A percentile compares a stretch with the other conserved stretches of the same genome.
These are phyloP conservation scores for Aphanomyces stellatus DNA, from an alignment of 352 stramenopile genomes.

Conservation along the genomic window DNA sequence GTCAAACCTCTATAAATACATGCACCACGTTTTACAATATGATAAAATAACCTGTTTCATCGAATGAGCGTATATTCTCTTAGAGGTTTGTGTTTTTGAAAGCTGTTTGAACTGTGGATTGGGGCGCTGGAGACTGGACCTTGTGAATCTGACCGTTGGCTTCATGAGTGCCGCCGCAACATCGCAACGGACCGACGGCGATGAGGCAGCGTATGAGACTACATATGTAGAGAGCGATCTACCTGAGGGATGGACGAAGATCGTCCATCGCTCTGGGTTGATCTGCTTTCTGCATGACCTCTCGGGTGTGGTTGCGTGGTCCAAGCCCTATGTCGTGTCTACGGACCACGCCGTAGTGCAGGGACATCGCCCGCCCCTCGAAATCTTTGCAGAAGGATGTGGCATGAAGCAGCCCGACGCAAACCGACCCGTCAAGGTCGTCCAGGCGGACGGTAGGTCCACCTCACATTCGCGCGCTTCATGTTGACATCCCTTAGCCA, in stretches of 20 bases:
- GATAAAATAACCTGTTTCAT: too few species aligned
- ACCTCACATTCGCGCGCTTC: not conserved
- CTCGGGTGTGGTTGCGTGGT: slow-evolving; percentile 56
- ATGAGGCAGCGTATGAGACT: not conserved
- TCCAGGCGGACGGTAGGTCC: slow-evolving; percentile 15
- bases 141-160: too few species aligned
- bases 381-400: slow-evolving; percentile 34
- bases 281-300: slow-evolving; percentile 57
- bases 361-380: slow-evolving; percentile 40
- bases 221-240: slow-evolving; percentile 22
- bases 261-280: slow-evolving; percentile 57
- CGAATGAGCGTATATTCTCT: too few species aligned
- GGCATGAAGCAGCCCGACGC: slow-evolving; percentile 1
- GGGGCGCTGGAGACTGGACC: too few species aligned
- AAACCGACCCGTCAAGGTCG: slow-evolving; percentile 20
- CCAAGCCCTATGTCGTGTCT: slow-evolving; percentile 38
- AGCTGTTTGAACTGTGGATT: too few species aligned
- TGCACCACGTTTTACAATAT: too few species aligned
- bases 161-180: too few species aligned
- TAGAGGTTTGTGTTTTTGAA: too few species aligned
- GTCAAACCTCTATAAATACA: too few species aligned
- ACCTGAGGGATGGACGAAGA: slow-evolving; percentile 48
- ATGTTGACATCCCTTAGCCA: not conserved
- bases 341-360: slow-evolving; percentile 40
- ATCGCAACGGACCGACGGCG: too few species aligned